Evolutionary conservation across 176 grass and related monocot genomes (phyloP).

Genomic region (Puccinellia tenuiflora): DNA sequence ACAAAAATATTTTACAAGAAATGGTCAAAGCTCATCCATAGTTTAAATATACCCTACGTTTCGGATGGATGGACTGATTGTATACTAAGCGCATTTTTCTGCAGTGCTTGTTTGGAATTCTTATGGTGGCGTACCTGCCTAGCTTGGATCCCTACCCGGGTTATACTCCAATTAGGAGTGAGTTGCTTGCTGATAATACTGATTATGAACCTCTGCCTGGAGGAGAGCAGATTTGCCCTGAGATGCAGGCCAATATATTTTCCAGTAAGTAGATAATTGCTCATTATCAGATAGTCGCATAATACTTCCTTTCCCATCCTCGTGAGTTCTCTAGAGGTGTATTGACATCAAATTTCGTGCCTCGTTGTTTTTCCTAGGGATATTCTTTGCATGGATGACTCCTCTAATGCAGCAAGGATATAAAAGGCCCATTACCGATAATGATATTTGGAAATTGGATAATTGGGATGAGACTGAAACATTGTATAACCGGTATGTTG

Average conservation of each 20-base stretch:
- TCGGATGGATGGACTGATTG: neutral
- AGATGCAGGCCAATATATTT: slow-evolving; percentile 59
- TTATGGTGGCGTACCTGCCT: slow-evolving; percentile 84
- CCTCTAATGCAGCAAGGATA: slow-evolving; percentile 96
- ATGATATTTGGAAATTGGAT: slow-evolving; percentile 99
- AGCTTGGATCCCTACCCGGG: slow-evolving; percentile 75
- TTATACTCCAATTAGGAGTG: slow-evolving; percentile 73
- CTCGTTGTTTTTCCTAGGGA: slow-evolving; percentile 46
- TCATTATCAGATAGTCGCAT: neutral
- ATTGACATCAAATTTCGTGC: slow-evolving; percentile 7
- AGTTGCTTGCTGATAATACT: slow-evolving; percentile 48
- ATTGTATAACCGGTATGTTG: slow-evolving; percentile 73
- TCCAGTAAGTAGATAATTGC: slow-evolving; percentile 51
- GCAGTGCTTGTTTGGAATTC: slow-evolving; percentile 85
- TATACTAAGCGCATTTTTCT: slow-evolving; percentile 25
- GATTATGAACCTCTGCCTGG: slow-evolving; percentile 79
- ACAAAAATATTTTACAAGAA: neutral
- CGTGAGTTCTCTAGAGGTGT: neutral
- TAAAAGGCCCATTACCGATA: slow-evolving; percentile 70
- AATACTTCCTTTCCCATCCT: slow-evolving; percentile 4
- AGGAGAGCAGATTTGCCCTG: slow-evolving; percentile 86
- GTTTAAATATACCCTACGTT: neutral
- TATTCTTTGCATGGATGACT: slow-evolving; percentile 97
- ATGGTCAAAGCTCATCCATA: neutral
- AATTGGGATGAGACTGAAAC: slow-evolving; percentile 91